Percentiles rank a stretch among this genome's conserved stretches.
These are phyloP conservation scores for Thielaviopsis euricoi DNA, from an alignment of 2,329 filamentous ascomycete species.

Conservation along the genomic window DNA sequence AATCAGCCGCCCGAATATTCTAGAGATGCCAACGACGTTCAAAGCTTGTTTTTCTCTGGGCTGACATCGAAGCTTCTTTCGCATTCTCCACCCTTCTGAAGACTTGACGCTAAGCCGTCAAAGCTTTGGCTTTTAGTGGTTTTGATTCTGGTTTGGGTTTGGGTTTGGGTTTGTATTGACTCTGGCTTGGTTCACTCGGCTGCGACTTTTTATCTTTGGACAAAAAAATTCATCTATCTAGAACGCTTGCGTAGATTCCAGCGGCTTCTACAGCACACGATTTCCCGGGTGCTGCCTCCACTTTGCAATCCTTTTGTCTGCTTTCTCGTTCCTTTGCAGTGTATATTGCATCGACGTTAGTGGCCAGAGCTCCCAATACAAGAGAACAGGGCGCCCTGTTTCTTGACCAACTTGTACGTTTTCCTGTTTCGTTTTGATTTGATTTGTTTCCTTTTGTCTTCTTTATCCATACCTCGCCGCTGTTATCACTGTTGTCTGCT, in stretches of 20 bases:
- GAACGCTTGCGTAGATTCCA: background rate
- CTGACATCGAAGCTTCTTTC: slow-evolving; percentile 9
- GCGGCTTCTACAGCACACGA: slow-evolving; percentile 1
- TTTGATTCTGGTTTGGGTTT: background rate
- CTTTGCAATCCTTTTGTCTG: slow-evolving; percentile 1
- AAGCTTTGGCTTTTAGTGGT: background rate
- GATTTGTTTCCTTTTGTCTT: background rate
- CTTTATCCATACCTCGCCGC: background rate
- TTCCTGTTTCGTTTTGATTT: background rate
- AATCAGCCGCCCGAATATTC: background rate
- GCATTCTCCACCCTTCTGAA: slow-evolving; percentile 7
- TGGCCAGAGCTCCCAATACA: slow-evolving; percentile 5
- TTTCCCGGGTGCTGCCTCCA: background rate
- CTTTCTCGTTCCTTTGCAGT: background rate
- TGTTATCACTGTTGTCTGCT: background rate
- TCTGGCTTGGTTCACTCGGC: background rate
- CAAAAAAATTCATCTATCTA: background rate
- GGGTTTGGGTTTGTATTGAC: background rate
- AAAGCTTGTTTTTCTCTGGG: background rate
- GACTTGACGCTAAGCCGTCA: background rate
- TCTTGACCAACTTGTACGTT: background rate
- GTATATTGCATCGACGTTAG: background rate
- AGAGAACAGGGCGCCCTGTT: background rate
- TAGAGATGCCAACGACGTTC: background rate
- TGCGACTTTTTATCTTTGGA: background rate